These are phyloP conservation scores for Penicillium sp. DNA, from an alignment of 2,329 filamentous ascomycete species.

Conservation along the genomic window DNA sequence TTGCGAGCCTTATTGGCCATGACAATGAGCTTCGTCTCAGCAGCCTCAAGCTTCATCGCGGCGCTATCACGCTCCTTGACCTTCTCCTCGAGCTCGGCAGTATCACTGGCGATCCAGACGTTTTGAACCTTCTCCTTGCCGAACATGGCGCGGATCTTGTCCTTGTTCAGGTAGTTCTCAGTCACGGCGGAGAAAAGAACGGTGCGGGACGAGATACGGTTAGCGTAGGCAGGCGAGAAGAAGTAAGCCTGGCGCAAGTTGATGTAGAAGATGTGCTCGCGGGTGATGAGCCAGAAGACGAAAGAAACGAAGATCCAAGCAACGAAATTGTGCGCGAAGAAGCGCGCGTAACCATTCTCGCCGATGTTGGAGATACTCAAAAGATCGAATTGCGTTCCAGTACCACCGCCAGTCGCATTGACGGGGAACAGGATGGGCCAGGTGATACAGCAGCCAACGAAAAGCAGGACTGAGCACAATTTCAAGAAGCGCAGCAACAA, in stretches of 20 bases:
- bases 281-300: conserved; percentile 80
- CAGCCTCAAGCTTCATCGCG: conserved; percentile 77
- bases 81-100: conserved; percentile 72
- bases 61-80: conserved; percentile 78
- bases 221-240: conserved; percentile 77
- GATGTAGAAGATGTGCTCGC: conserved; percentile 88
- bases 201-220: conserved; percentile 83
- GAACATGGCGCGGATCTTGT: conserved; percentile 76
- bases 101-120: conserved; percentile 80
- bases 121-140: conserved; percentile 72
- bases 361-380: conserved; percentile 76
- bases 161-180: conserved; percentile 70
- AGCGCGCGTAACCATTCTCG: conserved; percentile 56
- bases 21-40: conserved; percentile 82
- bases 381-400: conserved; percentile 66
- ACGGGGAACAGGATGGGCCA: conserved; percentile 88
- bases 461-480: conserved; percentile 71
- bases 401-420: conserved; percentile 75
- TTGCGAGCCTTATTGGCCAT: conserved; percentile 69
- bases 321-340: conserved; percentile 78
- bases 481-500: conserved; percentile 87
- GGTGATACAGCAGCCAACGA: conserved; percentile 78
- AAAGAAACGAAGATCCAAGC: conserved; percentile 84
- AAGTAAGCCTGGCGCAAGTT: conserved; percentile 91
- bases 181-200: conserved; percentile 88